Evolutionary conservation across 257 asterid species (phyloP).

Genomic region (Eustoma russellianum): DNA sequence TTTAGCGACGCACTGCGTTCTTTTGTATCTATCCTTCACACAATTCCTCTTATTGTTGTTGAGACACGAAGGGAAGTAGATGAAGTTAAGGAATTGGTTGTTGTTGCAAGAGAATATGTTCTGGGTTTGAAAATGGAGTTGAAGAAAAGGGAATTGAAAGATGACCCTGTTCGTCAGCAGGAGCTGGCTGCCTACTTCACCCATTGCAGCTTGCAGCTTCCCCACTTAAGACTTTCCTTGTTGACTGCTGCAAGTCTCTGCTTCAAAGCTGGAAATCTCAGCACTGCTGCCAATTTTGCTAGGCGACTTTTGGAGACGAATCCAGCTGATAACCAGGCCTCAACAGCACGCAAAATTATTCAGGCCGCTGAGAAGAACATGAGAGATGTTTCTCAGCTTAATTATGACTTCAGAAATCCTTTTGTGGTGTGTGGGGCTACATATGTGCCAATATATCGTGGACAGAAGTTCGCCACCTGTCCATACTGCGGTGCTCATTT

Average conservation of each 20-base stretch:
- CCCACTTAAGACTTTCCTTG: conserved; percentile 68
- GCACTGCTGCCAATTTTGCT: conserved; percentile 73
- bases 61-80: conserved; percentile 82
- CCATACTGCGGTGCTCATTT: conserved; percentile 68
- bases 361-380: conserved; percentile 67
- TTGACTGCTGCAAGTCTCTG: conserved; percentile 55
- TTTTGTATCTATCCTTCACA: conserved; percentile 58
- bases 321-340: conserved; percentile 57
- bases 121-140: conserved; percentile 77
- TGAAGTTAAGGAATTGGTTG: conserved; percentile 63
- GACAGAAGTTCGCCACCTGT: conserved; percentile 70
- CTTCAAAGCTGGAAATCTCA: conserved; percentile 49
- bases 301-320: conserved; percentile 70
- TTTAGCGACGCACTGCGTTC: conserved; percentile 59
- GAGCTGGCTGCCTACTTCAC: conserved; percentile 90
- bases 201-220: conserved; percentile 72
- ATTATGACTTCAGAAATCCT: conserved; percentile 82
- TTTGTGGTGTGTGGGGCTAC: conserved; percentile 85
- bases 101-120: conserved; percentile 63
- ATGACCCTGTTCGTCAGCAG: conserved; percentile 66
- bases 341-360: conserved; percentile 57
- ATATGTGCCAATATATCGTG: conserved; percentile 73
- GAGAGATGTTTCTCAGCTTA: conserved; percentile 59
- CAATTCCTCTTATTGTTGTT: conserved; percentile 67
- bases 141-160: conserved; percentile 60